Conservation (phyloP, 306 rosid genomes). For the Corylus avellana region DNA sequence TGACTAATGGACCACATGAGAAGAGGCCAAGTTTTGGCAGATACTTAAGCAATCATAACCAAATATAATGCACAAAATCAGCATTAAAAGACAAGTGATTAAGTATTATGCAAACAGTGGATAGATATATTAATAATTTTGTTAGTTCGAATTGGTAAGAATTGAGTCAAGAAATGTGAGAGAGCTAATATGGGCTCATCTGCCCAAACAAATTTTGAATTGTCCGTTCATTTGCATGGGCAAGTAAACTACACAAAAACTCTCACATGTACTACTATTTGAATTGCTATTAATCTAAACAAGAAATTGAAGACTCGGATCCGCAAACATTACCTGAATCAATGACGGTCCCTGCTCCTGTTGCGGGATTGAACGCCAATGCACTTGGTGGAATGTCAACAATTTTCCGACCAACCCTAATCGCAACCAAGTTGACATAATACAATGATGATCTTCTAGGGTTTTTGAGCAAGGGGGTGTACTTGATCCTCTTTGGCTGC, state of each 20-base stretch:
- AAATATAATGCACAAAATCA: neutral
- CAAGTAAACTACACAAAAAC: no score
- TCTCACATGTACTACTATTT: no score
- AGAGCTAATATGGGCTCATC: no score
- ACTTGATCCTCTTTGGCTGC: slow-evolving; percentile 81
- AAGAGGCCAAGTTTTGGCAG: no score
- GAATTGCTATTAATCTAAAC: no score
- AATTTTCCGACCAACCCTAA: slow-evolving; percentile 70
- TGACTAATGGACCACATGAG: neutral
- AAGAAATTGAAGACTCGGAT: neutral
- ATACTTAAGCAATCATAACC: neutral
- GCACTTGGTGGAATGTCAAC: slow-evolving; percentile 80
- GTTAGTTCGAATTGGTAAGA: no score
- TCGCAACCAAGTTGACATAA: slow-evolving; percentile 62
- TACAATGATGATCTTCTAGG: slow-evolving; percentile 90
- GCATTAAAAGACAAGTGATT: no score
- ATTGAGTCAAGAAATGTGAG: no score
- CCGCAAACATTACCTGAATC: slow-evolving; percentile 67
- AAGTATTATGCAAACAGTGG: no score
- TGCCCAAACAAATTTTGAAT: no score
- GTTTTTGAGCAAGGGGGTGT: slow-evolving; percentile 75
- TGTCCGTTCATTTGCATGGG: no score
- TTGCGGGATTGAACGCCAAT: slow-evolving; percentile 70
- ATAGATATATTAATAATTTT: no score
- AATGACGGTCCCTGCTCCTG: slow-evolving; percentile 85